Percentiles rank a stretch among this genome's conserved stretches.
These are phyloP conservation scores for Yarrowia sp. DNA, from an alignment of 805 yeast genomes.

Conservation along the genomic window DNA sequence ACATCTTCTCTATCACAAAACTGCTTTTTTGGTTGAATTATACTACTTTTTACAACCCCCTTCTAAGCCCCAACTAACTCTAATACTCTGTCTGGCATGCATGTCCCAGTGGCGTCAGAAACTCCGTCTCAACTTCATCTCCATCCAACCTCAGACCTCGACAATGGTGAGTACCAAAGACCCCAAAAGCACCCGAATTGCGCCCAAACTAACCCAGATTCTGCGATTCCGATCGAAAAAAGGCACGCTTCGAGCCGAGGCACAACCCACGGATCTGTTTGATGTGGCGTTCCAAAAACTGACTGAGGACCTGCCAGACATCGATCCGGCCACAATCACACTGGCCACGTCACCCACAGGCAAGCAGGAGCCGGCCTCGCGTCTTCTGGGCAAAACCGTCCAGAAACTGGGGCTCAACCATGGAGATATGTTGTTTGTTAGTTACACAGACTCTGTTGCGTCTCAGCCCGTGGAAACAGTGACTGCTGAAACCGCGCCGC, in stretches of 20 bases:
- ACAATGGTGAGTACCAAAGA: not conserved
- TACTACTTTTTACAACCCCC: no score
- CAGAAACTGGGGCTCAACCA: slow-evolving; percentile 44
- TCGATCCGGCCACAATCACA: slow-evolving; percentile 3
- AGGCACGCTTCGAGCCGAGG: slow-evolving; percentile 71
- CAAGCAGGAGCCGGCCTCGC: slow-evolving; percentile 43
- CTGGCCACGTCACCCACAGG: slow-evolving; percentile 49
- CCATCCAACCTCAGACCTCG: not conserved
- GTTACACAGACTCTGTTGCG: slow-evolving; percentile 35
- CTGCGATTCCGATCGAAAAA: slow-evolving; percentile 78
- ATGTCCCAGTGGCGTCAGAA: slow-evolving; percentile 4
- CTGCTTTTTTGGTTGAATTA: no score
- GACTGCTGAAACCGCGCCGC: slow-evolving; percentile 3
- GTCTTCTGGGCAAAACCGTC: slow-evolving; percentile 40
- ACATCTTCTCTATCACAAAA: no score
- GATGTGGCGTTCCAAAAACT: slow-evolving; percentile 40
- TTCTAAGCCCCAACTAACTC: not conserved
- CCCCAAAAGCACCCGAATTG: not conserved
- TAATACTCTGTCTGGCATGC: not conserved
- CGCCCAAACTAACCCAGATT: slow-evolving; percentile 42
- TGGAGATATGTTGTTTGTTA: slow-evolving; percentile 55
- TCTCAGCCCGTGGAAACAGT: slow-evolving; percentile 28
- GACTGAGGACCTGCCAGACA: not conserved
- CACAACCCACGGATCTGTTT: slow-evolving; percentile 48
- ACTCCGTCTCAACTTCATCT: not conserved